Evolutionary conservation across 345 rosid genomes (phyloP), one percentile per base, ranked within the genome.

Genomic region (Pseudoturritis turrita): DNA sequence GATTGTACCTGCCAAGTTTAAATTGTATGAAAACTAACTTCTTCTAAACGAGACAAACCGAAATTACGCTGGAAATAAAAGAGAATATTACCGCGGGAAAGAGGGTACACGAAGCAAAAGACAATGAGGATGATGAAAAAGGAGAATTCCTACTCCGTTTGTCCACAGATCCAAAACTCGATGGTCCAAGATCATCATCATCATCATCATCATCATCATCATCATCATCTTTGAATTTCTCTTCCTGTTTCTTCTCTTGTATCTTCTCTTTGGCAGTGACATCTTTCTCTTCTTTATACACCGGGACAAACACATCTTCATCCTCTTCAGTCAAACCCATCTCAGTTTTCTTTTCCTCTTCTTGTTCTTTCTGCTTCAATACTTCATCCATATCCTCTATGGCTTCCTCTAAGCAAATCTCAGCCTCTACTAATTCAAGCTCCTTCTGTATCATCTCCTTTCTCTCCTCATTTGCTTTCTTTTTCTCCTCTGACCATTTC

Each of bases 381-480:
- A 78, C 84, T 76, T 86, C 92, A 80, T 90, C 97, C 88, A 91
- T 72, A 46, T 91, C 96, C 77, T 89, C 97, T 26, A 90, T 82
- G 26, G 88, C 95, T 83, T 90, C 98, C 80, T 94, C 97, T 73
- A 91, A 82, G 72, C 81, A 79, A 66, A 94, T 56, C 82, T 93
- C 97, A 69, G 98, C 91, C 65, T 93, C 97, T 25, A 86, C 68
- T 56, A 89, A 81, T n/a, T 87, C 96, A 51, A 86, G 91, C 80
- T 90, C 90, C 66, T 82, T 81, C 78, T 89, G 83, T 41, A 83
- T 62, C 64, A 87, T 70, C 88, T 89, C 68, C 76, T 80, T 75
- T 55, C 80, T 87, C 75, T 79, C 79, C 71, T 90, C 89, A 53
- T 89, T 39, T 11, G 70, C 79, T 82, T 81, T 87, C 86, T 83